phyloP scores from a whole-genome alignment of 441 rosid species.

The Sinapis alba region DNA sequence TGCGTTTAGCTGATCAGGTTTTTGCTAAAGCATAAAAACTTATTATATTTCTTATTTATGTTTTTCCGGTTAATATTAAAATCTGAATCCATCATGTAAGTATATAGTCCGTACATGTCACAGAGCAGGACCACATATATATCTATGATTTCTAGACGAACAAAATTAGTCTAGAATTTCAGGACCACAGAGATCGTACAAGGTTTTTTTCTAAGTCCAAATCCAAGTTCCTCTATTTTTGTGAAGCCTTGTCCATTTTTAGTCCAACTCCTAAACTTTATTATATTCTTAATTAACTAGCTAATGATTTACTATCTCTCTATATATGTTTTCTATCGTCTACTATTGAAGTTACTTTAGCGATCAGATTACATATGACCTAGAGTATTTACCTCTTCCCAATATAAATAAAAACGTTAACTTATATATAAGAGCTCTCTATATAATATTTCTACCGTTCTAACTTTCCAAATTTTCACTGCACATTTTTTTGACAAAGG shows the following conservation, averaged over 20 bases:
- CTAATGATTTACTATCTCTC: background rate
- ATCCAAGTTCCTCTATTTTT: slow-evolving; percentile 10
- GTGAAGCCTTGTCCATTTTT: slow-evolving; percentile 8
- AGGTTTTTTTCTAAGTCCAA: background rate
- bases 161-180: slow-evolving; percentile 13
- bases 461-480: background rate
- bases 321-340: background rate
- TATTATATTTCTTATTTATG: background rate
- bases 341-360: background rate
- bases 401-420: background rate
- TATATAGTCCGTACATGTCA: slow-evolving; percentile 37
- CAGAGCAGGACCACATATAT: slow-evolving; percentile 41
- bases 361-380: background rate
- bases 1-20: background rate
- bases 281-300: background rate
- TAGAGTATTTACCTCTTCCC: background rate
- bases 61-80: background rate
- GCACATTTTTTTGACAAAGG: too few species aligned
- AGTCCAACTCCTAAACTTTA: slow-evolving; percentile 2
- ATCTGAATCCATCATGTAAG: background rate
- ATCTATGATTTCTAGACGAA: slow-evolving; percentile 13
- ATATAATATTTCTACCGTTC: background rate
- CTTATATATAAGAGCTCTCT: background rate
- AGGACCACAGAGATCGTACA: slow-evolving; percentile 29
- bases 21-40: background rate